Evolutionary conservation across 257 asterid species (phyloP).

Genomic region (Plantago elongata): DNA sequence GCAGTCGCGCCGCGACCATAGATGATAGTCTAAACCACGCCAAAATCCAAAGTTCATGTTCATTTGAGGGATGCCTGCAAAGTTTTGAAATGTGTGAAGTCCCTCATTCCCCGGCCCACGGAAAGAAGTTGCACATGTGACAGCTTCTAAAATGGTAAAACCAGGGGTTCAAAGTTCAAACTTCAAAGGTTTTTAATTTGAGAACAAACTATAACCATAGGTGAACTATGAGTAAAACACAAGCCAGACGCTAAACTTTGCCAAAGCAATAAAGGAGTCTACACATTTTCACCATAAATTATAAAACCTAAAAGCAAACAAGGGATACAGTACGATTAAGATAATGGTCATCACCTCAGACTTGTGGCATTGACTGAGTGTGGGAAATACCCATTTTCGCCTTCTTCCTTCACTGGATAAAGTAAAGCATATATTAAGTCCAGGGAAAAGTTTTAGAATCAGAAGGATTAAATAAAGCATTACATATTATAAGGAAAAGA

Average conservation of each 20-base stretch:
- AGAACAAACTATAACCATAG: no score
- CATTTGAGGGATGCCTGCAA: no score
- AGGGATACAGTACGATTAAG: constrained; percentile 1
- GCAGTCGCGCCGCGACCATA: no score
- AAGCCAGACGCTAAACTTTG: background rate
- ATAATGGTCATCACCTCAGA: constrained; percentile 41
- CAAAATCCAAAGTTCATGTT: no score
- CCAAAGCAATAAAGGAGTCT: background rate
- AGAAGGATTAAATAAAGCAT: background rate
- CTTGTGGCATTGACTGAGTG: constrained; percentile 41
- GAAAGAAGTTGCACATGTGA: no score
- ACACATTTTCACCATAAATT: constrained; percentile 3
- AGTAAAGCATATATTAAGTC: constrained; percentile 14
- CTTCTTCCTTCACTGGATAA: constrained; percentile 86
- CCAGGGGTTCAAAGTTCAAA: no score
- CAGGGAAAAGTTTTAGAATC: background rate
- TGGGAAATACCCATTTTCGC: constrained; percentile 91
- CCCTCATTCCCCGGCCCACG: no score
- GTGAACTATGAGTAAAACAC: no score
- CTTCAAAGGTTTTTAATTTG: no score
- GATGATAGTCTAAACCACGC: no score
- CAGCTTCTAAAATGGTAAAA: no score
- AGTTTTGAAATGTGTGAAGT: no score
- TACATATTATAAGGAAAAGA: background rate
- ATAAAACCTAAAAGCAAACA: constrained; percentile 8